Evolutionary conservation across 202 grass and related monocot genomes (phyloP), one percentile per base, ranked within the genome.

Genomic region (Musa balbisiana): DNA sequence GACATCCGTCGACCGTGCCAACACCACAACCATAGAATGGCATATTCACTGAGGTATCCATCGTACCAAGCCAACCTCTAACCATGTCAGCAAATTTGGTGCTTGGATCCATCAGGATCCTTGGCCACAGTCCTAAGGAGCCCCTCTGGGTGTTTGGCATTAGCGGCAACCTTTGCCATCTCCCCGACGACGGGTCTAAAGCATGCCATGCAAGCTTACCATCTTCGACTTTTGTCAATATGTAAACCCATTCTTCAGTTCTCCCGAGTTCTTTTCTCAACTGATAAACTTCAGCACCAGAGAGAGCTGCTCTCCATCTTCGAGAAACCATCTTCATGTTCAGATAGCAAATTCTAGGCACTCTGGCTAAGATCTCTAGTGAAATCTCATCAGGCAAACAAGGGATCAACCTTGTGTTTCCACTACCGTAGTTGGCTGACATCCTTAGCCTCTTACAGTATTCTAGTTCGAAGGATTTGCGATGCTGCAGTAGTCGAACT

Each of bases 171-270:
- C 84, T 92, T 70, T 87, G 93, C 93, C 93, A 97, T 64, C 85
- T 80, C 43, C 82, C 69, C 1, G 80, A 80, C 33, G 72, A 51
- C 2, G 88, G 93, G 62, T 97, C 93, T 1, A 97, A 82, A 1
- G 60, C 93, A 79, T 93, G 83, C 83, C 90, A 93, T 11, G 73
- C 52, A 23, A 93, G 86, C 55, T 89, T 91, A 73, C 89, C 84
- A 26, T 82, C 79, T 60, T 86, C 86, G 60, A 84, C 80, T 84
- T 89, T 91, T 15, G 84, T 97, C 55, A 91, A 67, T 62, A 93
- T 59, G 81, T 97, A 93, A 63, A 97, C 23, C 90, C 90, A 97
- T 63, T 97, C 90, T 80, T 97, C 93, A 49, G 73, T 87, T 65
- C 82, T 81, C 0, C 87, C 83, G 64, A 91, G 84, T 80, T 93